Evolutionary conservation across 345 rosid genomes (phyloP).

Genomic region (Chamaenerion angustifolium): DNA sequence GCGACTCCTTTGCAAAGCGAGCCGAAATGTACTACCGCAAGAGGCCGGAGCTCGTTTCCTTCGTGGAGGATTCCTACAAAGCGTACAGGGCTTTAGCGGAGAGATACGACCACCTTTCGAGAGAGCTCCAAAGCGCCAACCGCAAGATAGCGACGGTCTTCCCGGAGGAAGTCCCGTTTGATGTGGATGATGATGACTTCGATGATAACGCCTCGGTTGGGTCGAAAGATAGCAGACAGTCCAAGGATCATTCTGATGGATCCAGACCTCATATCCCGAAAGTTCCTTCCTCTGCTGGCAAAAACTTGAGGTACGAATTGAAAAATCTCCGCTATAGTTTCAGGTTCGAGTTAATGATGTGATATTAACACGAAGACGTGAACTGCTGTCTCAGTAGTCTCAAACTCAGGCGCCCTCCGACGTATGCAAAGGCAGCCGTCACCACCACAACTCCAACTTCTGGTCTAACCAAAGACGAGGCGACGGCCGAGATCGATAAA

Average conservation of each 20-base stretch:
- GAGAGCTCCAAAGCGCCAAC: slow-evolving; percentile 13
- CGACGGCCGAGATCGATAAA: slow-evolving; percentile 43
- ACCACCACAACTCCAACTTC: slow-evolving; percentile 17
- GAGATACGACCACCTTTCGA: slow-evolving; percentile 13
- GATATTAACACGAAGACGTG: slow-evolving; percentile 6
- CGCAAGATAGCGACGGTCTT: slow-evolving; percentile 12
- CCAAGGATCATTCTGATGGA: slow-evolving; percentile 2
- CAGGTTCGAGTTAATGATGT: too few relatives aligned
- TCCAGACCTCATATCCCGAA: slow-evolving; percentile 11
- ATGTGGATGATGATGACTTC: slow-evolving; percentile 5
- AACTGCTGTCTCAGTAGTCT: slow-evolving; percentile 16
- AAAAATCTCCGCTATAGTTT: too few relatives aligned
- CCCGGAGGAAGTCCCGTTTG: slow-evolving; percentile 12
- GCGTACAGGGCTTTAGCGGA: slow-evolving; percentile 13
- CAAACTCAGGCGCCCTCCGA: slow-evolving; percentile 18
- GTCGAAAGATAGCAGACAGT: neutral
- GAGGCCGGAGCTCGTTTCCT: slow-evolving; percentile 13
- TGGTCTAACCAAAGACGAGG: slow-evolving; percentile 44
- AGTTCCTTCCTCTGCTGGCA: slow-evolving; percentile 18
- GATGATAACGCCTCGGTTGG: neutral
- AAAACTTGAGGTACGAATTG: slow-evolving; percentile 18
- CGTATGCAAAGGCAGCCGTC: slow-evolving; percentile 14
- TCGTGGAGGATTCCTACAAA: slow-evolving; percentile 13
- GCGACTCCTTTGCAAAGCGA: slow-evolving; percentile 12
- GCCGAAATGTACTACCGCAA: slow-evolving; percentile 14